Base-by-base conservation (phyloP, 257 asterid genomes). In the Fraxinus pennsylvanica region DNA sequence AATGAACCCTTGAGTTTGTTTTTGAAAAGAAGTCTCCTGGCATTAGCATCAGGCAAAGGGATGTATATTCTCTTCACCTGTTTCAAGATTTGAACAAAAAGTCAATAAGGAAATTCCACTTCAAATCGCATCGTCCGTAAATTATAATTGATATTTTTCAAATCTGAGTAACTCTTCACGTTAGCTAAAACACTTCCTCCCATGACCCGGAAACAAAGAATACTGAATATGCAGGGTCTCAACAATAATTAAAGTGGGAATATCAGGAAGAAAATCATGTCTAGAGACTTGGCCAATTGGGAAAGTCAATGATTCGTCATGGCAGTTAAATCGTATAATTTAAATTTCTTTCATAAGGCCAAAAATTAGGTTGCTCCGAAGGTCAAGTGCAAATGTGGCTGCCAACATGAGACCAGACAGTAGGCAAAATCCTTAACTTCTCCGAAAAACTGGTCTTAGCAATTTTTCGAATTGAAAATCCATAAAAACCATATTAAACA, bases 31-130 rank as follows among this genome's bases (percentile, higher is more conserved):
- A 87, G 85, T 80, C 89, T 87, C 82, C 99, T 91, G 73, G 96
- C 97, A 69, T 83, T 87, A 71, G 83, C 84, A 91, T 96, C 99
- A 70, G 98, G 99, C 85, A 96, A 82, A 79, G 99, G 99, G 63
- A 96, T 92, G 86, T 96, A 96, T 73, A 96, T 93, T 84, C 92
- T 92, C 90, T 96, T 96, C 84, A 96, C 99, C 99, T 96, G 87
- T 78, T 80, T 47, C 79, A 77, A 75, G 57, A 74, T 57, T 83
- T 70, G 74, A 50, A 68, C 43, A 65, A 39, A 22, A 29, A 29
- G 38, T 12, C 21, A 17, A 63, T 1, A 43, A 59, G 59, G 69
- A 63, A 71, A 36, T 75, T 80, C 27, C 38, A 45, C 72, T 76
- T 75, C 50, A 79, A 57, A 35, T 32, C 76, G 27, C 19, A 68